phyloP scores from a whole-genome alignment of 345 rosid species.

The Cardamine chenopodiifolia region DNA sequence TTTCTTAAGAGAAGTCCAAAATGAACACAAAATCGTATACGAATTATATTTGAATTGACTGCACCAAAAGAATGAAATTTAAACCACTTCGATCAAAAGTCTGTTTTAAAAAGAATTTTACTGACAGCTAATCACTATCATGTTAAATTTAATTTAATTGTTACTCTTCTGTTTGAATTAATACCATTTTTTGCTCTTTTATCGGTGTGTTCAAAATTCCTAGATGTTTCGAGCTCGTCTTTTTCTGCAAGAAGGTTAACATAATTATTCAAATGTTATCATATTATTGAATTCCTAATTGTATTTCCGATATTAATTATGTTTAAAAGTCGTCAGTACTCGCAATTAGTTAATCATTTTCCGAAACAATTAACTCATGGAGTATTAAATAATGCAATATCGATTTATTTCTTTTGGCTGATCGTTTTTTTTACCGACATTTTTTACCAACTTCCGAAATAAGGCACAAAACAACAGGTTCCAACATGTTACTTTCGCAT shows the following conservation, averaged over 20 bases:
- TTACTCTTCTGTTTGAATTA: background rate
- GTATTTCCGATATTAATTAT: background rate
- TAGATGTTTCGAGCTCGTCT: constrained; percentile 17
- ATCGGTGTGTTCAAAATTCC: background rate
- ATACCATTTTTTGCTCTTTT: background rate
- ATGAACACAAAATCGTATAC: background rate
- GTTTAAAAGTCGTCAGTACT: constrained; percentile 10
- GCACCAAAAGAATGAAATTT: no score
- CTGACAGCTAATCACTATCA: background rate
- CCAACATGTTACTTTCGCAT: background rate
- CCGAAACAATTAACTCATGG: background rate
- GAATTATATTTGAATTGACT: no score
- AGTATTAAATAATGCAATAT: background rate
- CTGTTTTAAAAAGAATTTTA: no score
- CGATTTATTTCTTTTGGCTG: background rate
- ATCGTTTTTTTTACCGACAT: background rate
- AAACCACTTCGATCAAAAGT: no score
- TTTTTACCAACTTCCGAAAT: background rate
- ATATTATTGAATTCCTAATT: background rate
- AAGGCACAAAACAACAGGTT: no score
- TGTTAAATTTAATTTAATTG: no score
- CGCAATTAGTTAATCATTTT: background rate
- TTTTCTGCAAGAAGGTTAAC: constrained; percentile 1
- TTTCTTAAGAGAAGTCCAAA: background rate
- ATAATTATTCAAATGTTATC: background rate